These are phyloP conservation scores for Boletus tylopilopsis DNA, from an alignment of 768 basidiomycete species.

Conservation along the genomic window DNA sequence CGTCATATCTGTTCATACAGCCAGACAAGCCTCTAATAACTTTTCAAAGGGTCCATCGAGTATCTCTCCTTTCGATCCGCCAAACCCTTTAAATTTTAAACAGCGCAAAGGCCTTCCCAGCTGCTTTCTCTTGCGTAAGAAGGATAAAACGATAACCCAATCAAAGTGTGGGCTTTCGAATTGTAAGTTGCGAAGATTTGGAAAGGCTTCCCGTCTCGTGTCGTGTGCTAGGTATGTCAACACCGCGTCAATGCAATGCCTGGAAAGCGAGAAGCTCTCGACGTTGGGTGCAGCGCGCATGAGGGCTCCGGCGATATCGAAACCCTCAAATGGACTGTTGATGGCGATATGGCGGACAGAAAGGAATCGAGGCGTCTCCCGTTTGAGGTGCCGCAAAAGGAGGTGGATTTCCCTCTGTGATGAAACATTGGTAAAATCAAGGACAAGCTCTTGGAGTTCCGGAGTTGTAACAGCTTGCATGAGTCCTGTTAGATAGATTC, in stretches of 20 bases:
- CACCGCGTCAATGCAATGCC: conserved; percentile 21
- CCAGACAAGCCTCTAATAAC: conserved; percentile 21
- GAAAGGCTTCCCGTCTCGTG: conserved; percentile 26
- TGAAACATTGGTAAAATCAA: conserved; percentile 24
- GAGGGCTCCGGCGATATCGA: conserved; percentile 21
- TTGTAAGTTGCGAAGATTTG: conserved; percentile 12
- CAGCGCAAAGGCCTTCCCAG: conserved; percentile 15
- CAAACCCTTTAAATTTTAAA: conserved; percentile 23
- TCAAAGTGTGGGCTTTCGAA: conserved; percentile 27
- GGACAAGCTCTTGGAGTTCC: conserved; percentile 20
- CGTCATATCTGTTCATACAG: conserved; percentile 10
- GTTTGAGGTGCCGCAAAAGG: conserved; percentile 26
- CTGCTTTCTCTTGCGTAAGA: conserved; percentile 23
- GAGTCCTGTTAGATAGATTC: conserved; percentile 23
- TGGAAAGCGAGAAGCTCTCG: conserved; percentile 24
- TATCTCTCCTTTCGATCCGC: conserved; percentile 12
- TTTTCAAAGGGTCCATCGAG: conserved; percentile 20
- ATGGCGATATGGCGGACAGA: conserved; percentile 22
- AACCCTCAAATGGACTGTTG: conserved; percentile 23
- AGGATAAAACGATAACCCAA: conserved; percentile 27
- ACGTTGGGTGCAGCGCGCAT: conserved; percentile 25
- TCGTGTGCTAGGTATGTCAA: conserved; percentile 25
- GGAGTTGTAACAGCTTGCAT: conserved; percentile 24
- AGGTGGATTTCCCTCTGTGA: conserved; percentile 28
- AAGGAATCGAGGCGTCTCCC: conserved; percentile 23